Conservation (phyloP, 306 rosid genomes). For the Pyrus betulifolia region DNA sequence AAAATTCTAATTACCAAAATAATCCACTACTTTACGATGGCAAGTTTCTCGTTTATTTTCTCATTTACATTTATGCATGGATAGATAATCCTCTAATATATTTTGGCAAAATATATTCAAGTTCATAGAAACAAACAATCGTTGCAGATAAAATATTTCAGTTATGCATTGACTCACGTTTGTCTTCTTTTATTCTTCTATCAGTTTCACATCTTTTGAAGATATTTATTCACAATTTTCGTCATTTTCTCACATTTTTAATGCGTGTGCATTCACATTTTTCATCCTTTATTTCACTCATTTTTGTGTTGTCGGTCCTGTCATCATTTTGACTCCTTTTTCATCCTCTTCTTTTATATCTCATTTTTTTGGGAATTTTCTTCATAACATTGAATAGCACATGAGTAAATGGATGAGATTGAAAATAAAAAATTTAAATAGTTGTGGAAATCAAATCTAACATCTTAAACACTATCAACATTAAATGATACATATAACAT, state of each 20-base stretch:
- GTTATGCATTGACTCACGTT: neutral
- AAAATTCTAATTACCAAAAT: rapidly evolving
- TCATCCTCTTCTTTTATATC: no score
- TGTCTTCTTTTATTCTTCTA: neutral
- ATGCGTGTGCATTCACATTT: neutral
- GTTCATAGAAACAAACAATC: neutral
- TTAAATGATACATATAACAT: no score
- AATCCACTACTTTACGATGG: no score
- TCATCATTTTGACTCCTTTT: no score
- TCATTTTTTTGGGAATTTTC: no score
- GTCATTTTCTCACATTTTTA: neutral
- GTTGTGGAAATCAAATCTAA: no score
- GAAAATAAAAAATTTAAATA: no score
- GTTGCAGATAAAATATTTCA: neutral
- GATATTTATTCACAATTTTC: neutral
- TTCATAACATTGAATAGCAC: no score
- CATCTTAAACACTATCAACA: no score
- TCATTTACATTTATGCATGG: neutral
- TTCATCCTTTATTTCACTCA: neutral
- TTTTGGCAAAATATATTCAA: neutral
- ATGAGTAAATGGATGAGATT: no score
- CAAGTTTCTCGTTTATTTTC: neutral
- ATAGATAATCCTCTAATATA: neutral
- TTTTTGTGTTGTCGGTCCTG: neutral
- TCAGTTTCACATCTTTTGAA: neutral